These are phyloP conservation scores for Mycena amicta DNA, from an alignment of 768 basidiomycete genomes.

Conservation along the genomic window DNA sequence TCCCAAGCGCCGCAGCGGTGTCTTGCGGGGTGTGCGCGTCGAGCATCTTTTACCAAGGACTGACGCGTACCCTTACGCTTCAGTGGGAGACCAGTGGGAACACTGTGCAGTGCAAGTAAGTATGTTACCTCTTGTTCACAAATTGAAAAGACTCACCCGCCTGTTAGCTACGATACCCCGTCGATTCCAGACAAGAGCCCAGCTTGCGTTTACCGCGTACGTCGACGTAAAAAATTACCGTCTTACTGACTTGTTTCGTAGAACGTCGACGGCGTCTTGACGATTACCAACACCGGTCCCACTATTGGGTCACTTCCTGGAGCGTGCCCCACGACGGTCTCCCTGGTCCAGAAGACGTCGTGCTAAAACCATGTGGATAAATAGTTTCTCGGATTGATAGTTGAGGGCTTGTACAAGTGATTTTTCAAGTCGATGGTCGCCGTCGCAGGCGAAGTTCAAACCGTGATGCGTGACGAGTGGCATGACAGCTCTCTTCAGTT, in stretches of 20 bases:
- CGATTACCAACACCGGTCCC: slow-evolving; percentile 6
- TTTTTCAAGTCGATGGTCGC: too few relatives aligned
- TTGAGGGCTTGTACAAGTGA: too few relatives aligned
- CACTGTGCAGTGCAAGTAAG: slow-evolving; percentile 17
- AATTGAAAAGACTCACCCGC: background rate
- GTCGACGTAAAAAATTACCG: too few relatives aligned
- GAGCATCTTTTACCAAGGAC: slow-evolving; percentile 18
- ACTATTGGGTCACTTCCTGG: background rate
- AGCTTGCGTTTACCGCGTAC: slow-evolving; percentile 13
- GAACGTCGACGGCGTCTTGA: slow-evolving; percentile 16
- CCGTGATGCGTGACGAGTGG: too few relatives aligned
- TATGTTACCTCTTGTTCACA: background rate
- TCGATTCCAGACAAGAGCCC: slow-evolving; percentile 10
- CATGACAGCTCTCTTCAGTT: too few relatives aligned
- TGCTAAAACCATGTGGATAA: too few relatives aligned
- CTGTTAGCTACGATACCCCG: slow-evolving; percentile 15
- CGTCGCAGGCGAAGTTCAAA: too few relatives aligned
- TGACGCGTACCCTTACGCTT: slow-evolving; percentile 18
- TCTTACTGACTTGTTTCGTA: background rate
- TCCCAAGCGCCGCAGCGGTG: slow-evolving; percentile 5
- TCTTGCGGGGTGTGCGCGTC: slow-evolving; percentile 15
- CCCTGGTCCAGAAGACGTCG: background rate
- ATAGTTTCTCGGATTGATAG: too few relatives aligned
- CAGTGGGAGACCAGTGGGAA: slow-evolving; percentile 9
- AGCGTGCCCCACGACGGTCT: slow-evolving; percentile 1